Conservation (phyloP, 768 basidiomycete genomes). For the Pleurotus ostreatus region DNA sequence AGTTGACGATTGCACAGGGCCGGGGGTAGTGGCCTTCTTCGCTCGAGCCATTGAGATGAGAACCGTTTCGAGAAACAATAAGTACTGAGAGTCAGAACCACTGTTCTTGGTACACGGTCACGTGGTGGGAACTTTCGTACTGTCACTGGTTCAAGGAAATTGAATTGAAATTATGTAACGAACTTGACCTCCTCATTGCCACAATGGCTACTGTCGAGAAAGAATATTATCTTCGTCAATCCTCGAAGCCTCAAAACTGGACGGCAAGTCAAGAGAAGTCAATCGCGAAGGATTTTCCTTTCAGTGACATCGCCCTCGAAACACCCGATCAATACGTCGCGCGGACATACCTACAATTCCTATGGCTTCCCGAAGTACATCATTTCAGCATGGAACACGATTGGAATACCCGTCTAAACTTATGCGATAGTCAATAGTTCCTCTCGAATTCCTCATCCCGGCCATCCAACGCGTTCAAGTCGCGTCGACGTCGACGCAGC, state of each 20-base stretch:
- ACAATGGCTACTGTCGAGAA: neutral
- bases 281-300: slow-evolving; percentile 54
- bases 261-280: slow-evolving; percentile 55
- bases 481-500: slow-evolving; percentile 28
- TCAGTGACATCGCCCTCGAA: slow-evolving; percentile 37
- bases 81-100: too few species aligned
- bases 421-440: slow-evolving; percentile 61
- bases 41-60: neutral
- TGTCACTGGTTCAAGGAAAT: too few species aligned
- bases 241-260: slow-evolving; percentile 33
- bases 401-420: neutral
- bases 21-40: neutral
- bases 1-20: slow-evolving; percentile 30
- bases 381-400: slow-evolving; percentile 5
- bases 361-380: slow-evolving; percentile 73
- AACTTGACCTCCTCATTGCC: too few species aligned
- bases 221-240: neutral
- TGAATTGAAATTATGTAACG: too few species aligned
- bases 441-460: slow-evolving; percentile 52
- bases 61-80: too few species aligned
- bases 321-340: slow-evolving; percentile 53
- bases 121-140: too few species aligned
- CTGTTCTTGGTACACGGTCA: too few species aligned
- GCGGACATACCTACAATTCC: slow-evolving; percentile 69
- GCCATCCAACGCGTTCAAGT: slow-evolving; percentile 48